phyloP scores from a whole-genome alignment of 2,329 filamentous ascomycete genomes.

The Pleomassaria siparia region DNA sequence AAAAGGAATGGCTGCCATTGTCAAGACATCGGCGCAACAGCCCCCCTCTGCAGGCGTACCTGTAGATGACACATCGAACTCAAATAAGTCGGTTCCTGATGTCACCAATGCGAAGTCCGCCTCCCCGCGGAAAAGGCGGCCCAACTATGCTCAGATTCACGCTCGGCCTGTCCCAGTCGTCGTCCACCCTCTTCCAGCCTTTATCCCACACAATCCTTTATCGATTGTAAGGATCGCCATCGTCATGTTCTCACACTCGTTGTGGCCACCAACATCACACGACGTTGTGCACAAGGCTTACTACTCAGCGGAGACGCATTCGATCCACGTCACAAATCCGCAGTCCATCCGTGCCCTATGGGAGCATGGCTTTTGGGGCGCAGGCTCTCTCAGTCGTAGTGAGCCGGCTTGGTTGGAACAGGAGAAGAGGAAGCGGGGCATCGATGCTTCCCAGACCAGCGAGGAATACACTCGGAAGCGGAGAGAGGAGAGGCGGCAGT shows the following conservation, averaged over 20 bases:
- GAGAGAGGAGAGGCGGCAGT: slow-evolving; percentile 76
- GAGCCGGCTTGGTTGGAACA: slow-evolving; percentile 90
- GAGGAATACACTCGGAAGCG: slow-evolving; percentile 78
- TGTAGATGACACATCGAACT: background rate
- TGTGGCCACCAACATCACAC: slow-evolving; percentile 66
- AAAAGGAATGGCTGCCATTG: background rate
- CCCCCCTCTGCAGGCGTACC: background rate
- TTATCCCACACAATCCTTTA: slow-evolving; percentile 90
- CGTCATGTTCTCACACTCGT: slow-evolving; percentile 72
- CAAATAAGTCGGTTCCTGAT: background rate
- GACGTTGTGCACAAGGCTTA: slow-evolving; percentile 69
- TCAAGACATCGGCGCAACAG: background rate
- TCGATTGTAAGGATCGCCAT: slow-evolving; percentile 81
- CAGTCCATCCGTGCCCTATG: slow-evolving; percentile 78
- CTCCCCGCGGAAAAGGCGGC: slow-evolving; percentile 33
- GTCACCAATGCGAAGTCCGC: background rate
- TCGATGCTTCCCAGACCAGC: slow-evolving; percentile 68
- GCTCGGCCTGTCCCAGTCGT: slow-evolving; percentile 76
- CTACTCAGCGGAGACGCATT: slow-evolving; percentile 80
- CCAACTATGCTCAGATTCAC: slow-evolving; percentile 75
- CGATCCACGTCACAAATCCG: slow-evolving; percentile 79
- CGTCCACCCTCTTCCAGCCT: slow-evolving; percentile 79
- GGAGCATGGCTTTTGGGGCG: slow-evolving; percentile 98
- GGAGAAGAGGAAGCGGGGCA: slow-evolving; percentile 71
- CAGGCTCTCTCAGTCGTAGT: slow-evolving; percentile 88